Evolutionary conservation across 2,329 filamentous ascomycete species (phyloP).

Genomic region (Fusarium brevicatenulatum): DNA sequence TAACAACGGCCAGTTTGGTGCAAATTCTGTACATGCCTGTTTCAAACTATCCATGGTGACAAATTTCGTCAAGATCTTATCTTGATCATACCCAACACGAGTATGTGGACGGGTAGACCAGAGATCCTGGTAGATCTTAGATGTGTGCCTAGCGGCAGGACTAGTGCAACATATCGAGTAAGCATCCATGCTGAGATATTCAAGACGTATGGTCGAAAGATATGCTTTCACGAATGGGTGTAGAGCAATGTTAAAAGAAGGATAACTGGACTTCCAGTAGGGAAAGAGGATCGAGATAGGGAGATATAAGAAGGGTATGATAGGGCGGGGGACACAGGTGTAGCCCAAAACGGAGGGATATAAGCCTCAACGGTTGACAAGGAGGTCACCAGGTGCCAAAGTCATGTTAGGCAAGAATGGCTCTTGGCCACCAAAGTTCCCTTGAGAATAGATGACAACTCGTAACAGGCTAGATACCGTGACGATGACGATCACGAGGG

Average conservation of each 20-base stretch:
- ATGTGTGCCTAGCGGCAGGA: slow-evolving; percentile 54
- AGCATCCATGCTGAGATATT: slow-evolving; percentile 57
- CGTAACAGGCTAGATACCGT: slow-evolving; percentile 31
- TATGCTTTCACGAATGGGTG: slow-evolving; percentile 3
- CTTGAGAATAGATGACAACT: slow-evolving; percentile 26
- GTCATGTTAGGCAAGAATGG: slow-evolving; percentile 14
- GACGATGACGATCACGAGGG: slow-evolving; percentile 37
- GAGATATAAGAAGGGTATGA: slow-evolving; percentile 13
- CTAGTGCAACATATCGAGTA: slow-evolving; percentile 62
- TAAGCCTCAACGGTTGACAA: slow-evolving; percentile 36
- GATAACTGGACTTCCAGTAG: slow-evolving; percentile 36
- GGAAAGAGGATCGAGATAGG: slow-evolving; percentile 3
- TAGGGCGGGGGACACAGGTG: slow-evolving; percentile 15
- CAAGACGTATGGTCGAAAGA: neutral
- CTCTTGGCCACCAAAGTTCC: slow-evolving; percentile 13
- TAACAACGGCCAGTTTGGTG: neutral
- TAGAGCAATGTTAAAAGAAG: neutral
- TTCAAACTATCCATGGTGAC: slow-evolving; percentile 47
- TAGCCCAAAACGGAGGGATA: slow-evolving; percentile 28
- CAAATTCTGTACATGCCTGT: slow-evolving; percentile 48
- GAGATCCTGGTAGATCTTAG: slow-evolving; percentile 62
- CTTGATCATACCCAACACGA: slow-evolving; percentile 47
- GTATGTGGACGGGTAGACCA: slow-evolving; percentile 53
- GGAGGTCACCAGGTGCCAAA: slow-evolving; percentile 35
- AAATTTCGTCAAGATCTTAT: slow-evolving; percentile 45